These are phyloP conservation scores for carrot (Daucus carota) DNA, from an alignment of 129 eudicot species.

Conservation along the genomic window DNA sequence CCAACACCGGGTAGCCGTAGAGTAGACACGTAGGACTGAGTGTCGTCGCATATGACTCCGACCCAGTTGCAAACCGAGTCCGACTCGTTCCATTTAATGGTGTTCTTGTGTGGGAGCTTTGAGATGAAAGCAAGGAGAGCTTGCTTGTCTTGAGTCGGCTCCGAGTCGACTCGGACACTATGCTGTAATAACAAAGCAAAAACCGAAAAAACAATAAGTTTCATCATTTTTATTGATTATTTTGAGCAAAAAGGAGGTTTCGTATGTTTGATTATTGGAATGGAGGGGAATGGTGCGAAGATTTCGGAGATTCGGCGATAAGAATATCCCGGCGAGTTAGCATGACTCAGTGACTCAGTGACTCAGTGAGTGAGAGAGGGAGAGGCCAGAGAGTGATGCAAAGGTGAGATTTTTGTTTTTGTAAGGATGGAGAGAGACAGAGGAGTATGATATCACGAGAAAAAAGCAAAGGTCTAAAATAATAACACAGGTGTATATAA, in stretches of 20 bases:
- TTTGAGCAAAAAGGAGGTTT: not conserved
- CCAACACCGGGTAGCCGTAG: constrained; percentile 79
- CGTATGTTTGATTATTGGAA: not conserved
- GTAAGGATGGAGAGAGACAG: constrained; percentile 10
- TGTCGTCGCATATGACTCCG: constrained; percentile 65
- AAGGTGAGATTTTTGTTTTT: constrained; percentile 2
- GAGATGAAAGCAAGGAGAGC: constrained; percentile 60
- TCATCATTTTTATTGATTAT: constrained; percentile 11
- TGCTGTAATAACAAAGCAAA: not conserved
- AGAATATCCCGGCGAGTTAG: constrained; percentile 30
- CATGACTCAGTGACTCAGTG: constrained; percentile 14
- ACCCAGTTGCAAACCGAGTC: constrained; percentile 70
- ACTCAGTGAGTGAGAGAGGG: constrained; percentile 4
- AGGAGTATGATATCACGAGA: constrained; percentile 23
- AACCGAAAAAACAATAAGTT: not conserved
- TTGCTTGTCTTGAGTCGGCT: constrained; percentile 73
- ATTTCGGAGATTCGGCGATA: not conserved
- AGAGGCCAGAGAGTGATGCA: constrained; percentile 15
- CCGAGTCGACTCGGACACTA: constrained; percentile 36
- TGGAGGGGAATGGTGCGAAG: not conserved
- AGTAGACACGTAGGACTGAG: constrained; percentile 31
- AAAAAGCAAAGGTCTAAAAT: constrained; percentile 2
- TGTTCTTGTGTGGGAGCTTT: constrained; percentile 46
- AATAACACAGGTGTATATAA: not conserved
- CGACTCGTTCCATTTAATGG: constrained; percentile 57